These are phyloP conservation scores for Neospermospora avenae DNA, from an alignment of 2,329 filamentous ascomycete genomes.

Conservation along the genomic window DNA sequence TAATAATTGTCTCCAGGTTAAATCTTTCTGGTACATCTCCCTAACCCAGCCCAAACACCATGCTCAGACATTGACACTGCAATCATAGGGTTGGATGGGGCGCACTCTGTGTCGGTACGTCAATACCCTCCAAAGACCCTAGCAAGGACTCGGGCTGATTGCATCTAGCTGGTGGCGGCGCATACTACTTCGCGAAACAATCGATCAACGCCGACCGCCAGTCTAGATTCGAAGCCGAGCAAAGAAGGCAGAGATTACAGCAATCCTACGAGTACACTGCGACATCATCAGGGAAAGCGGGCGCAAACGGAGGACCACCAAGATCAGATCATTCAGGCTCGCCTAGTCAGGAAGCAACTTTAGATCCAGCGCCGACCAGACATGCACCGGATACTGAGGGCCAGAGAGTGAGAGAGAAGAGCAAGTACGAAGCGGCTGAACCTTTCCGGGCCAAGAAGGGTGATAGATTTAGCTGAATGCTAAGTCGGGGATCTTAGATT, in stretches of 20 bases:
- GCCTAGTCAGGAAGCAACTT: slow-evolving; percentile 66
- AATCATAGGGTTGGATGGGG: slow-evolving; percentile 81
- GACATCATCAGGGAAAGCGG: slow-evolving; percentile 25
- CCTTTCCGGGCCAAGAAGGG: slow-evolving; percentile 79
- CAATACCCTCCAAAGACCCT: not conserved
- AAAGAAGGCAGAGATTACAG: slow-evolving; percentile 56
- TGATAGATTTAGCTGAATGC: slow-evolving; percentile 69
- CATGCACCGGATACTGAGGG: slow-evolving; percentile 73
- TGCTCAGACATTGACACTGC: slow-evolving; percentile 23
- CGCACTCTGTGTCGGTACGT: slow-evolving; percentile 75
- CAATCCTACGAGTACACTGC: slow-evolving; percentile 51
- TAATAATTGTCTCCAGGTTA: slow-evolving; percentile 45
- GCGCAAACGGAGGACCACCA: slow-evolving; percentile 46
- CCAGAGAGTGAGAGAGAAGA: slow-evolving; percentile 68
- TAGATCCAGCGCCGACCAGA: slow-evolving; percentile 80
- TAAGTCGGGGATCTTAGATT: slow-evolving; percentile 12
- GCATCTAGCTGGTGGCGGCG: slow-evolving; percentile 72
- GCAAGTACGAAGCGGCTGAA: slow-evolving; percentile 80
- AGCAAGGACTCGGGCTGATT: slow-evolving; percentile 15
- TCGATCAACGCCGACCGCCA: slow-evolving; percentile 89
- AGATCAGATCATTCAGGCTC: slow-evolving; percentile 56
- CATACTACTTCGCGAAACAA: slow-evolving; percentile 94
- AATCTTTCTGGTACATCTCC: slow-evolving; percentile 60
- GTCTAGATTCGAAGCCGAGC: slow-evolving; percentile 61
- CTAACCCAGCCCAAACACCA: slow-evolving; percentile 2